phyloP scores from a whole-genome alignment of 2,329 filamentous ascomycete species.

The Stagonosporopsis chrysanthemi region DNA sequence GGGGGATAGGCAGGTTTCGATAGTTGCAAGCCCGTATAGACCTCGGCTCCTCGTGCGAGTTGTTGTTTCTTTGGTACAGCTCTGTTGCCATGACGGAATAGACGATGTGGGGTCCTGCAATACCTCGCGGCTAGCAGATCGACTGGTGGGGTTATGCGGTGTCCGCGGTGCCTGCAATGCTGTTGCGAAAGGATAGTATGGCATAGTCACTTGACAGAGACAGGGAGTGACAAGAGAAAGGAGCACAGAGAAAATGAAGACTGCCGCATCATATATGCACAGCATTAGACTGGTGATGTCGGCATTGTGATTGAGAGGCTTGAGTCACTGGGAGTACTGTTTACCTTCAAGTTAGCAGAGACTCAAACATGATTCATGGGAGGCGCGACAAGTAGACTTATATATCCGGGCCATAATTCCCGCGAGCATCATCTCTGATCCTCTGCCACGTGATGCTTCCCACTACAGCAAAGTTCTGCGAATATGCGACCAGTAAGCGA shows the following conservation, averaged over 20 bases:
- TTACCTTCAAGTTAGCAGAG: too few relatives aligned
- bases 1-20: constrained; percentile 2
- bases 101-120: background rate
- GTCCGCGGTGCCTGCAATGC: background rate
- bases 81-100: background rate
- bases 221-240: background rate
- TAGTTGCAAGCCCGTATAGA: background rate
- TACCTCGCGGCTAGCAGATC: background rate
- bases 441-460: constrained; percentile 11
- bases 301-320: background rate
- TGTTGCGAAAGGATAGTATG: background rate
- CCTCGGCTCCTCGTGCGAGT: constrained; percentile 5
- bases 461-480: constrained; percentile 20
- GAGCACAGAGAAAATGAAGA: background rate
- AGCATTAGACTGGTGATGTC: background rate
- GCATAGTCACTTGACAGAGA: background rate
- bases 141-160: background rate
- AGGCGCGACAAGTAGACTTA: constrained; percentile 7
- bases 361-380: too few relatives aligned
- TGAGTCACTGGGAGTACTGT: background rate
- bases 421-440: constrained; percentile 4
- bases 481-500: constrained; percentile 11
- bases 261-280: background rate
- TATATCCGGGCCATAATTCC: constrained; percentile 5
- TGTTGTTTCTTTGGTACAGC: background rate